phyloP scores from a whole-genome alignment of 306 rosid genomes.

The Argentina anserina region DNA sequence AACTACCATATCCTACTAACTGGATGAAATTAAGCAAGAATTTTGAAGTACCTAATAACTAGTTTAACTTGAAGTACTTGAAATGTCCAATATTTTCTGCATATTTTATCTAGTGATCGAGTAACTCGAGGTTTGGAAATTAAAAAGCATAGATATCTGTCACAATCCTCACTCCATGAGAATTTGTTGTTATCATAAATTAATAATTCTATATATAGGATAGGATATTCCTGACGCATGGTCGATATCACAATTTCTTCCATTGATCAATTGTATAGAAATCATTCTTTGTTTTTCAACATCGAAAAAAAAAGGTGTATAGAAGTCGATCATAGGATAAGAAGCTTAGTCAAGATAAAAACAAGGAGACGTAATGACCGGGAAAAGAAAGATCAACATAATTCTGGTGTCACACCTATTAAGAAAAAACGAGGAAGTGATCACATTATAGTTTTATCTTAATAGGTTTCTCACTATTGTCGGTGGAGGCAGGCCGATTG shows the following conservation, averaged over 20 bases:
- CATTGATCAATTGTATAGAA: neutral
- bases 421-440: neutral
- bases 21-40: neutral
- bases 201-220: neutral
- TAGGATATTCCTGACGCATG: constrained; percentile 3
- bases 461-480: too few species aligned
- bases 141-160: neutral
- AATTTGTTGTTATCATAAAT: constrained; percentile 12
- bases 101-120: constrained; percentile 28
- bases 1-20: constrained; percentile 17
- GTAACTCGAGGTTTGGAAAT: constrained; percentile 23
- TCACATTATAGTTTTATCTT: too few species aligned
- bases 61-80: constrained; percentile 9
- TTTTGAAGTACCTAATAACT: neutral
- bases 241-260: neutral
- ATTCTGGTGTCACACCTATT: neutral
- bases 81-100: constrained; percentile 4
- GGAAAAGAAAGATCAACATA: neutral
- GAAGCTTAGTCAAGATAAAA: neutral
- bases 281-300: too few species aligned
- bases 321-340: too few species aligned
- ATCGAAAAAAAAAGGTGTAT: too few species aligned
- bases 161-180: constrained; percentile 15
- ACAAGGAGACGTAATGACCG: neutral
- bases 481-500: neutral